Evolutionary conservation across 805 yeast genomes (phyloP).

Genomic region (Kodamaea kakaduensis): DNA sequence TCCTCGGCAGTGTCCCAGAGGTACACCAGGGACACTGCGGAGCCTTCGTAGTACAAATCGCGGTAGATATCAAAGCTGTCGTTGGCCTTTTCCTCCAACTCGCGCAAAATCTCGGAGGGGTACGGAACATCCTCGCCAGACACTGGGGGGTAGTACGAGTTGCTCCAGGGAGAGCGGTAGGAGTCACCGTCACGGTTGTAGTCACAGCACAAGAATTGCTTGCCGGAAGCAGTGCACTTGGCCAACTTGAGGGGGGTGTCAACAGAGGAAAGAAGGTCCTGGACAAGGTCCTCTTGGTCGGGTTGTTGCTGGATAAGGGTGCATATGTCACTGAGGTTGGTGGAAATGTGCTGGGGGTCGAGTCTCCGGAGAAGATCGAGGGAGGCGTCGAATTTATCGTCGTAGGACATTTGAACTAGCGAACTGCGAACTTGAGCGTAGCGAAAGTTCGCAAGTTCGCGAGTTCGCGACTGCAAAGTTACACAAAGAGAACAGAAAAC

Average conservation of each 20-base stretch:
- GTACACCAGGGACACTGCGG: conserved; percentile 81
- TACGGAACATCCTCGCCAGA: conserved; percentile 57
- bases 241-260: conserved; percentile 72
- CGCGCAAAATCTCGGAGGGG: conserved; percentile 65
- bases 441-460: too few relatives aligned
- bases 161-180: conserved; percentile 87
- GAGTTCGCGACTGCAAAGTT: too few relatives aligned
- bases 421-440: too few relatives aligned
- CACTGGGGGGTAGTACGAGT: conserved; percentile 55
- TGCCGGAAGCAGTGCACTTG: conserved; percentile 52
- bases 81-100: conserved; percentile 76
- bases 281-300: conserved; percentile 59
- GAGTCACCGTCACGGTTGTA: conserved; percentile 94
- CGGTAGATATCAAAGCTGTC: conserved; percentile 90
- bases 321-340: conserved; percentile 35
- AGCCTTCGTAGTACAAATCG: conserved; percentile 90
- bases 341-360: conserved; percentile 33
- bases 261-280: conserved; percentile 79
- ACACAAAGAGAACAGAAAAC: too few relatives aligned
- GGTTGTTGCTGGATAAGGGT: conserved; percentile 26
- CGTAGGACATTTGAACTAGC: conserved; percentile 31
- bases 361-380: conserved; percentile 39
- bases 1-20: conserved; percentile 83
- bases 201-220: conserved; percentile 80
- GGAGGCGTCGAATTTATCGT: conserved; percentile 32